Evolutionary conservation across 495 filamentous ascomycete genomes (phyloP).

Genomic region (Penicillium desertorum): DNA sequence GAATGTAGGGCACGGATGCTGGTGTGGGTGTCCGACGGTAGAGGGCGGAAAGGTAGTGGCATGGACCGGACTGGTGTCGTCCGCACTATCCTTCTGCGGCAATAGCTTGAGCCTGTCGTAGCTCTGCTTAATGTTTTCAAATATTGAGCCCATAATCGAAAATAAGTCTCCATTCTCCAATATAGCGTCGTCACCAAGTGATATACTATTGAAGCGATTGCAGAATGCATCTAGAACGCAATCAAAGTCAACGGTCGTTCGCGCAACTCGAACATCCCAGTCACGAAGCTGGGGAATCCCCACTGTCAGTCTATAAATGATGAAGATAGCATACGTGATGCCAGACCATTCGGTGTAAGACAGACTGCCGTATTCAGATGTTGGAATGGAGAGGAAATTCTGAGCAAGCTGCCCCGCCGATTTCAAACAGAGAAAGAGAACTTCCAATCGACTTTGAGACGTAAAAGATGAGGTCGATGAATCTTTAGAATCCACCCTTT

Average conservation of each 20-base stretch:
- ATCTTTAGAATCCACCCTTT: not conserved
- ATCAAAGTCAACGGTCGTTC: not conserved
- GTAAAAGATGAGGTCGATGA: not conserved
- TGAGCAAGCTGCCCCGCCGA: not conserved
- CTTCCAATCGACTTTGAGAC: not conserved
- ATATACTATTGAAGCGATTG: not conserved
- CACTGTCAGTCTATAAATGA: conserved; percentile 1
- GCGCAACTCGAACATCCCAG: conserved; percentile 3
- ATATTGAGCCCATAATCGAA: not conserved
- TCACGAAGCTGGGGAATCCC: not conserved
- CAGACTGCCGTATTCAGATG: not conserved
- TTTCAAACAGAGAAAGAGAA: conserved; percentile 2
- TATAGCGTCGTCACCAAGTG: not conserved
- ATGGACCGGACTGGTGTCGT: not conserved
- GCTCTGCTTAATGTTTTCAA: not conserved
- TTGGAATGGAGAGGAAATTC: not conserved
- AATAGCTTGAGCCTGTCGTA: not conserved
- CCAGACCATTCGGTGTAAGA: conserved; percentile 1
- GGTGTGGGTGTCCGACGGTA: not conserved
- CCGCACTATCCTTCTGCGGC: conserved; percentile 4
- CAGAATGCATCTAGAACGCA: not conserved
- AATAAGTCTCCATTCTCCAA: conserved; percentile 1
- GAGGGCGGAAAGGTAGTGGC: not conserved
- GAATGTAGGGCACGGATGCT: not conserved
- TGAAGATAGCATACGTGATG: not conserved